Evolutionary conservation across 768 basidiomycete genomes (phyloP).

Genomic region (Leccinellum rugosiceps): DNA sequence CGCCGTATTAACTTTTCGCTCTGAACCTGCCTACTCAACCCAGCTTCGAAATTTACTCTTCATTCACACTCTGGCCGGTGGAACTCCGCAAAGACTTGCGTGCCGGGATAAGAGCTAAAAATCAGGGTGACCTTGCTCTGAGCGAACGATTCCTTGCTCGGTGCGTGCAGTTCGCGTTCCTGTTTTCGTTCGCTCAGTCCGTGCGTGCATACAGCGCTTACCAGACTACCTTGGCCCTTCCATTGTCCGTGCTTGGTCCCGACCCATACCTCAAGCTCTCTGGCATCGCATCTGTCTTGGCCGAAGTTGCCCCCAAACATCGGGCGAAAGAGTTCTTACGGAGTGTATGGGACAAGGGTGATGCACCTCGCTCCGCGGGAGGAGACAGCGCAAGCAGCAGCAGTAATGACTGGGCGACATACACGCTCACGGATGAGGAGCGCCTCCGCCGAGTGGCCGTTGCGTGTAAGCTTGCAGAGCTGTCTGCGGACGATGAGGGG

Average conservation of each 20-base stretch:
- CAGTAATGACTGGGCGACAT: slow-evolving; percentile 16
- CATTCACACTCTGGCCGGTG: slow-evolving; percentile 63
- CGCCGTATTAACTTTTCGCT: not conserved
- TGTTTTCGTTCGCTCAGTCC: not conserved
- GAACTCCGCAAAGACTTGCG: slow-evolving; percentile 64
- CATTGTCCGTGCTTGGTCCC: slow-evolving; percentile 31
- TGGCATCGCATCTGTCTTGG: slow-evolving; percentile 62
- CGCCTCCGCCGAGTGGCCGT: slow-evolving; percentile 44
- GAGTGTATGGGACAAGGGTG: slow-evolving; percentile 21
- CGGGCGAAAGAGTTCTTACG: slow-evolving; percentile 27
- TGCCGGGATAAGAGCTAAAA: slow-evolving; percentile 59
- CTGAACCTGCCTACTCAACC: not conserved
- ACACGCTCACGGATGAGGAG: slow-evolving; percentile 34
- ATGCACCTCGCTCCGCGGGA: not conserved
- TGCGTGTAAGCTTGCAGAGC: slow-evolving; percentile 44
- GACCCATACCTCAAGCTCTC: slow-evolving; percentile 64
- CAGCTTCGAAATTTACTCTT: slow-evolving; percentile 55
- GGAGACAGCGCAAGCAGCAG: slow-evolving; percentile 2
- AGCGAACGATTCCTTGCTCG: slow-evolving; percentile 52
- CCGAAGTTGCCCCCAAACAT: slow-evolving; percentile 40
- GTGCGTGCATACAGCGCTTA: slow-evolving; percentile 43
- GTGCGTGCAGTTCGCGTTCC: slow-evolving; percentile 35
- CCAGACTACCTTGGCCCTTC: slow-evolving; percentile 48
- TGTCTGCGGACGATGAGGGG: slow-evolving; percentile 31
- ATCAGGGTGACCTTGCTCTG: slow-evolving; percentile 50